Percentiles rank a stretch among this genome's conserved stretches.
Evolutionary conservation across 2,329 filamentous ascomycete species (phyloP).

Genomic region (Trichoderma arundinaceum): DNA sequence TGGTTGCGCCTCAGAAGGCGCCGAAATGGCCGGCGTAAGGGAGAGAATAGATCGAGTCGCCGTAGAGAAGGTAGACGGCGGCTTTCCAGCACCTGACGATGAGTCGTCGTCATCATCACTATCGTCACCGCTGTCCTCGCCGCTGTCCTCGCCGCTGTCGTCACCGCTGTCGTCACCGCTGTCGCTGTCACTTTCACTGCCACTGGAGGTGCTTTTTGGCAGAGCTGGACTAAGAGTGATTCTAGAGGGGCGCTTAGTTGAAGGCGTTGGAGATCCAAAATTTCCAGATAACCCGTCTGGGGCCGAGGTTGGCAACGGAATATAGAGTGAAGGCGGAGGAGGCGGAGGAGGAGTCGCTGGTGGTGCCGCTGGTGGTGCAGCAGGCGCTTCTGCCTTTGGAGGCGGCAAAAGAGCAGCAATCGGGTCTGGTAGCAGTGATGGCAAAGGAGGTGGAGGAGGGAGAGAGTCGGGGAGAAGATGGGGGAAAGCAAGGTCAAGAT

Average conservation of each 20-base stretch:
- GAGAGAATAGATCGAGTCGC: background rate
- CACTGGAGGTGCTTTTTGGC: slow-evolving; percentile 2
- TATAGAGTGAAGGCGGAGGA: background rate
- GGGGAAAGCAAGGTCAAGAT: background rate
- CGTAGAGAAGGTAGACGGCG: background rate
- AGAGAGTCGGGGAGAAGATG: background rate
- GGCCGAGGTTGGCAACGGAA: background rate
- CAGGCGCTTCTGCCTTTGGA: background rate
- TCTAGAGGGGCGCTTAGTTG: background rate
- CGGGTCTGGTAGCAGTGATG: background rate
- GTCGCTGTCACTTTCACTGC: background rate
- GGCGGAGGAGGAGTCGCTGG: background rate
- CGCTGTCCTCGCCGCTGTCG: background rate
- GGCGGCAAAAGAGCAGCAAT: background rate
- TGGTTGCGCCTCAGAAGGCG: slow-evolving; percentile 3
- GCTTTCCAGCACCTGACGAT: background rate
- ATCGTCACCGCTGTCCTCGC: background rate
- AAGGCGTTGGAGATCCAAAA: background rate
- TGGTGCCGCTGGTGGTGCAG: background rate
- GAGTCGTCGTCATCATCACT: background rate
- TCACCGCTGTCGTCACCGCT: too few relatives aligned
- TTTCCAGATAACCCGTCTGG: slow-evolving; percentile 19
- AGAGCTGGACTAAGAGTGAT: background rate
- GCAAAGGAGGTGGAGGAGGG: background rate
- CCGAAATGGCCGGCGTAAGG: background rate